These are phyloP conservation scores for Axilococcus clingmanii DNA, from an alignment of 139 green algal genomes.

Conservation along the genomic window DNA sequence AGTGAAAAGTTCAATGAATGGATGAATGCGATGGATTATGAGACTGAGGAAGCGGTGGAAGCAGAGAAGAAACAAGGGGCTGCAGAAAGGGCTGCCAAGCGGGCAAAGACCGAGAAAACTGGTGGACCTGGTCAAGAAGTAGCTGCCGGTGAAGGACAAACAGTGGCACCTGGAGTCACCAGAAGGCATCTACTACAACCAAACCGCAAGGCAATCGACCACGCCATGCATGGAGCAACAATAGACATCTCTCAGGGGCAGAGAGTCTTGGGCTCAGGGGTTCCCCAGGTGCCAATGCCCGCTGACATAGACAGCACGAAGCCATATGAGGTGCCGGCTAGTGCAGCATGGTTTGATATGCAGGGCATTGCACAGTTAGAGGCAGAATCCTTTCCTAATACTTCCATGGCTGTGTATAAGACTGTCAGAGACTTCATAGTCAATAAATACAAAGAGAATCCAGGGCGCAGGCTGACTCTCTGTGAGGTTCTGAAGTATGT, in stretches of 20 bases:
- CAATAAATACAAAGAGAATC: slow-evolving; percentile 37
- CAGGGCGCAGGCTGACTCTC: slow-evolving; percentile 49
- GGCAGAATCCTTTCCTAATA: slow-evolving; percentile 46
- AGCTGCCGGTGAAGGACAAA: slow-evolving; percentile 2
- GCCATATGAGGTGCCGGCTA: slow-evolving; percentile 46
- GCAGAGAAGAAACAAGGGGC: slow-evolving; percentile 27
- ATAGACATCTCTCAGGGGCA: slow-evolving; percentile 34
- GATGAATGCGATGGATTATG: slow-evolving; percentile 84
- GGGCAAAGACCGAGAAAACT: slow-evolving; percentile 5
- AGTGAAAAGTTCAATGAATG: slow-evolving; percentile 84
- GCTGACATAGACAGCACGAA: too few species aligned
- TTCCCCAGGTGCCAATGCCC: too few species aligned
- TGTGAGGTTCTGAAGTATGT: slow-evolving; percentile 33
- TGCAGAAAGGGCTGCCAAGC: not conserved
- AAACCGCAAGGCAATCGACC: slow-evolving; percentile 24
- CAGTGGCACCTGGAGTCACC: slow-evolving; percentile 17
- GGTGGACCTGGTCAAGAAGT: slow-evolving; percentile 8
- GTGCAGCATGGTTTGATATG: slow-evolving; percentile 69
- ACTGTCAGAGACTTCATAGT: slow-evolving; percentile 65
- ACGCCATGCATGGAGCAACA: not conserved
- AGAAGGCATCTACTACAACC: slow-evolving; percentile 21
- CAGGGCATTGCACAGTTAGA: slow-evolving; percentile 51
- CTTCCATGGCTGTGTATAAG: slow-evolving; percentile 40
- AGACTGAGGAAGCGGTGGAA: slow-evolving; percentile 37
- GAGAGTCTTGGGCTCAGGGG: too few species aligned